Base-by-base conservation (phyloP, 169 alveolate genomes). In the Plasmodium cynomolgi region DNA sequence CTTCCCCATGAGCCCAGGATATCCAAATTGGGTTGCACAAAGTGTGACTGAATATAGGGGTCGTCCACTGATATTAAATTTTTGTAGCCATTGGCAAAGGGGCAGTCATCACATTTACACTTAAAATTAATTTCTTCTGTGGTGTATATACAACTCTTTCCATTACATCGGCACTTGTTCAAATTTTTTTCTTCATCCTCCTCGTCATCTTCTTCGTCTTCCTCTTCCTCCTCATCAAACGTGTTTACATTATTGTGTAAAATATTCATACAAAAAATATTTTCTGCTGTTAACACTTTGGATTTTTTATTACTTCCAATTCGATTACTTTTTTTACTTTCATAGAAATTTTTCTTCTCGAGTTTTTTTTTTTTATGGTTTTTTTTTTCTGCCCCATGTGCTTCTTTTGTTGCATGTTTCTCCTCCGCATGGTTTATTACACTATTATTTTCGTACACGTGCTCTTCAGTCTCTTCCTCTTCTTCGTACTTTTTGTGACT, bases 1-100 rank as follows among this genome's bases (percentile, higher is more conserved):
- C 98, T 95, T n/a, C 97, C 98, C 96, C 97, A 93, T 11, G 97
- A 96, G 29, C 98, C 98, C 41, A 72, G 58, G 44, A 96, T 94
- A 81, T 96, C 98, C 68, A 96, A 81, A 85, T 84, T 85, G 23
- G 95, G 95, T 47, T 77, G 83, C 34, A 91, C 83, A 91, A 91
- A 91, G 75, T 91, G 95, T 2, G 95, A 91, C 41, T 91, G 95
- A 20, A 91, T 91, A 72, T 91, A 91, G 17, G 95, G 95, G 39
- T 91, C 95, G 23, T 91, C 95, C 2, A 91, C 95, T 11, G 39
- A 81, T 71, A 91, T 91, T 58, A 91, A 82, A 77, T 91, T 91
- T 58, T 91, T 91, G 73, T 91, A 91, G 1, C 95, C 95, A 72
- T 91, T 81, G 23, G 95, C 39, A 91, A 91, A 91, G 13, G 95